Percentiles rank a stretch among this genome's conserved stretches.
These are phyloP conservation scores for Grosmannia clavigera DNA, from an alignment of 2,329 filamentous ascomycete species.

Conservation along the genomic window DNA sequence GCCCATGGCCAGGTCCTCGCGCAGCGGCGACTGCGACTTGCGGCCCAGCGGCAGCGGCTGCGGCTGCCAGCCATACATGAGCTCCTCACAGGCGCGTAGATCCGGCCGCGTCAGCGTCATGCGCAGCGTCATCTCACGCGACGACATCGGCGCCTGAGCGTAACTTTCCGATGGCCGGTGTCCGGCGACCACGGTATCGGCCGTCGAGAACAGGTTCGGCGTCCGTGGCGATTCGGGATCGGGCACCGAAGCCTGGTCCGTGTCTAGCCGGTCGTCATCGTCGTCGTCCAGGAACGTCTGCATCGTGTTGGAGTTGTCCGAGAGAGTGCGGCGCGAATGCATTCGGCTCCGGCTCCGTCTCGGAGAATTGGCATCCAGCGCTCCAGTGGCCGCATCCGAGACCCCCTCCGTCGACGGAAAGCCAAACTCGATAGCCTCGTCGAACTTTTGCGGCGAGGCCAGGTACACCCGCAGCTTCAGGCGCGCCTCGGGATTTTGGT, in stretches of 20 bases:
- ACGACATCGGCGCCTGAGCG: slow-evolving; percentile 40
- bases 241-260: slow-evolving; percentile 39
- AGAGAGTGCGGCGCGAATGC: slow-evolving; percentile 18
- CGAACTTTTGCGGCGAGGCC: slow-evolving; percentile 85
- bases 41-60: slow-evolving; percentile 16
- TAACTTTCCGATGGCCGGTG: slow-evolving; percentile 27
- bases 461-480: slow-evolving; percentile 77
- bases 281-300: slow-evolving; percentile 41
- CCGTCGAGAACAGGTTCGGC: slow-evolving; percentile 26
- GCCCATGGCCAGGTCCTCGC: slow-evolving; percentile 16
- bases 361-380: slow-evolving; percentile 6
- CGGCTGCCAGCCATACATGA: slow-evolving; percentile 58
- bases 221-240: slow-evolving; percentile 50
- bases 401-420: slow-evolving; percentile 55
- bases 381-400: slow-evolving; percentile 3
- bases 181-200: slow-evolving; percentile 2
- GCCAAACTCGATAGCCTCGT: slow-evolving; percentile 87
- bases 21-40: slow-evolving; percentile 9
- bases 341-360: slow-evolving; percentile 13
- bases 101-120: slow-evolving; percentile 93
- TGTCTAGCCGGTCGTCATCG: slow-evolving; percentile 30
- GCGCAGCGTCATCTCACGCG: slow-evolving; percentile 85
- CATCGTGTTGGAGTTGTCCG: slow-evolving; percentile 37
- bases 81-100: slow-evolving; percentile 61
- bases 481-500: slow-evolving; percentile 80